These are phyloP conservation scores for Fallopia convolvulus DNA, from an alignment of 148 eudicot species.

Conservation along the genomic window DNA sequence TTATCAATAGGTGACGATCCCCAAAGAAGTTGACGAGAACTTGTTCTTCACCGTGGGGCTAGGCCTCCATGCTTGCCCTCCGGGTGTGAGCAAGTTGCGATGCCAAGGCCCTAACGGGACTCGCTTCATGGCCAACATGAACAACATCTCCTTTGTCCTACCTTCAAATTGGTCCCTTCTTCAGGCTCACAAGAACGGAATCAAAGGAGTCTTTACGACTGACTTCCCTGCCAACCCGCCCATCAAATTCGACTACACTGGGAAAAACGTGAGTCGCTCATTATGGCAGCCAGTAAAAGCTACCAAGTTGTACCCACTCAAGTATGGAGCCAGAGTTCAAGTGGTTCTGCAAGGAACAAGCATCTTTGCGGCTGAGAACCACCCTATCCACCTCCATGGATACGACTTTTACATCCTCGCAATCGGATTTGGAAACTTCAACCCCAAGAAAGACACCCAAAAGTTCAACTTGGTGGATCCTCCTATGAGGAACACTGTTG, in stretches of 20 bases:
- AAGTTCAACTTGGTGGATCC: slow-evolving; percentile 91
- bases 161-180: slow-evolving; percentile 69
- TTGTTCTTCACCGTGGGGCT: slow-evolving; percentile 55
- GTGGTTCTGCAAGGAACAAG: slow-evolving; percentile 74
- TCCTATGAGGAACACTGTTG: slow-evolving; percentile 76
- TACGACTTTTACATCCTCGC: slow-evolving; percentile 84
- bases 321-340: slow-evolving; percentile 71
- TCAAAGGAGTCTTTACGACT: slow-evolving; percentile 58
- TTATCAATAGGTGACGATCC: slow-evolving; percentile 34
- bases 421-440: slow-evolving; percentile 73
- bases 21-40: slow-evolving; percentile 27
- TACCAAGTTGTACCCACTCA: slow-evolving; percentile 53
- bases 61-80: slow-evolving; percentile 54
- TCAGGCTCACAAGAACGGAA: slow-evolving; percentile 56
- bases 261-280: slow-evolving; percentile 55
- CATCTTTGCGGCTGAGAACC: slow-evolving; percentile 71
- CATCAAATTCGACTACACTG: slow-evolving; percentile 67
- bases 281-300: slow-evolving; percentile 67
- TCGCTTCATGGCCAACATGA: too few species aligned
- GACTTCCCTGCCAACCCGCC: slow-evolving; percentile 31
- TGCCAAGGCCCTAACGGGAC: slow-evolving; percentile 40
- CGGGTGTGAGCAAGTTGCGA: slow-evolving; percentile 24
- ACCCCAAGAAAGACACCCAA: slow-evolving; percentile 39
- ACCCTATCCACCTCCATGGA: slow-evolving; percentile 92
- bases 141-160: slow-evolving; percentile 23